Base-by-base conservation (phyloP, 495 filamentous ascomycete species). In the Recurvomyces mirabilis region DNA sequence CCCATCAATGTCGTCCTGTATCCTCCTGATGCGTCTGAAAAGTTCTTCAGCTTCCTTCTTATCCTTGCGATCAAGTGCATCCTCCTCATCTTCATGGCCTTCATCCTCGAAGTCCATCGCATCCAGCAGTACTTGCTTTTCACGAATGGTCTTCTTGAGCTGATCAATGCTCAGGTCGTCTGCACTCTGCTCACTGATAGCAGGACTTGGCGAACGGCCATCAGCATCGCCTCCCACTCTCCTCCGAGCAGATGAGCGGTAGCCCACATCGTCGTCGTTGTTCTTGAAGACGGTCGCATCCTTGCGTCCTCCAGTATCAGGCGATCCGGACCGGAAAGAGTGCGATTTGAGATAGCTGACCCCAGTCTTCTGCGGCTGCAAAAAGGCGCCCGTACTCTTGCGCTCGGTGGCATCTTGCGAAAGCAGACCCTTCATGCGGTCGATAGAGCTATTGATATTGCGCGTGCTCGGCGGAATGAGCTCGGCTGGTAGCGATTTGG, bases 261-360 rank as follows among this genome's bases (percentile, higher is more conserved):
- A 99, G 2, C 87, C 87, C 39, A 87, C 72, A 46, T 72, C 78
- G 52, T 87, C 81, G 50, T 94, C 87, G 50, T 96, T 91, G 57
- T 96, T 94, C 59, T 89, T 89, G 65, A 88, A 99, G 33, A 95
- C 78, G 1, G 93, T 99, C 13, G 83, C 93, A 64, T 99, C 93
- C 60, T 96, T 95, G 29, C 87, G 81, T 25, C 64, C 64, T n/a
- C 47, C 42, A 35, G 54, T 52, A 4, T 61, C 62, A n/a, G 56
- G 52, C 30, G 71, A 71, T 12, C 65, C 68, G 19, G 66, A 67
- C 38, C 79, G 77, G 72, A 99, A 96, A 2, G 93, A 96, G 56
- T 93, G 93, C 23, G 76, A 86, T 61, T 99, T 99, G 32, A 96
- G 68, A 56, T 95, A 96, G 61, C 88, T 94, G 11, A 98, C 87